Percentiles rank a stretch among this genome's conserved stretches.
Conservation (phyloP, 2,329 filamentous ascomycete genomes). For the Cercospora sojina region DNA sequence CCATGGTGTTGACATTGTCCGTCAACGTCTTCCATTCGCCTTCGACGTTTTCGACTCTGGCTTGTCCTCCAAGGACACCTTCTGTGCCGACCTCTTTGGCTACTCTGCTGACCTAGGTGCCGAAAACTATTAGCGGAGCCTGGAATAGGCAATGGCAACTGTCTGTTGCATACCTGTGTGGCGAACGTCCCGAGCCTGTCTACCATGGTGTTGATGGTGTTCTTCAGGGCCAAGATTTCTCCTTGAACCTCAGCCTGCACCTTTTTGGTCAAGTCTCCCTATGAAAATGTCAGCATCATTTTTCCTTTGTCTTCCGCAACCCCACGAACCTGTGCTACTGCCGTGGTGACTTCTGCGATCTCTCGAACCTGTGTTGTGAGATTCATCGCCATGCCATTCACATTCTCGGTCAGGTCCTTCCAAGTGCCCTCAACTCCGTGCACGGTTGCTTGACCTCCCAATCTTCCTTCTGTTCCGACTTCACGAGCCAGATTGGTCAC, state of each 20-base stretch:
- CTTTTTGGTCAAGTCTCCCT: constrained; percentile 53
- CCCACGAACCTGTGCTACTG: constrained; percentile 44
- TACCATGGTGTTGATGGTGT: constrained; percentile 74
- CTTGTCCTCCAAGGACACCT: constrained; percentile 63
- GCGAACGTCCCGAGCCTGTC: constrained; percentile 63
- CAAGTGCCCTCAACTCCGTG: constrained; percentile 55
- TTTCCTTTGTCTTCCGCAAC: background rate
- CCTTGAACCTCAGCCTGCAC: constrained; percentile 54
- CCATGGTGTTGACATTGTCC: constrained; percentile 68
- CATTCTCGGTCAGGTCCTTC: constrained; percentile 56
- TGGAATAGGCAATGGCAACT: background rate
- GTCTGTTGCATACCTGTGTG: constrained; percentile 41
- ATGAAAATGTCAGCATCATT: background rate
- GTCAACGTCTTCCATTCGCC: constrained; percentile 67
- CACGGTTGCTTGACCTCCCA: constrained; percentile 54
- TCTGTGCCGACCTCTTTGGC: constrained; percentile 65
- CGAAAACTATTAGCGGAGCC: background rate
- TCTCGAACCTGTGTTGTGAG: constrained; percentile 54
- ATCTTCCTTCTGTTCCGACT: constrained; percentile 53
- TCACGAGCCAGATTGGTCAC: constrained; percentile 55
- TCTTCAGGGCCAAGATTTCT: constrained; percentile 66
- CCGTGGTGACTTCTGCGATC: constrained; percentile 55
- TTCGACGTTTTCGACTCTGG: constrained; percentile 63
- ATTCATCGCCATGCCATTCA: constrained; percentile 55
- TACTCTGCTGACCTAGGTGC: constrained; percentile 59